phyloP scores from a whole-genome alignment of 495 filamentous ascomycete genomes.

The Xylaria flabelliformis region DNA sequence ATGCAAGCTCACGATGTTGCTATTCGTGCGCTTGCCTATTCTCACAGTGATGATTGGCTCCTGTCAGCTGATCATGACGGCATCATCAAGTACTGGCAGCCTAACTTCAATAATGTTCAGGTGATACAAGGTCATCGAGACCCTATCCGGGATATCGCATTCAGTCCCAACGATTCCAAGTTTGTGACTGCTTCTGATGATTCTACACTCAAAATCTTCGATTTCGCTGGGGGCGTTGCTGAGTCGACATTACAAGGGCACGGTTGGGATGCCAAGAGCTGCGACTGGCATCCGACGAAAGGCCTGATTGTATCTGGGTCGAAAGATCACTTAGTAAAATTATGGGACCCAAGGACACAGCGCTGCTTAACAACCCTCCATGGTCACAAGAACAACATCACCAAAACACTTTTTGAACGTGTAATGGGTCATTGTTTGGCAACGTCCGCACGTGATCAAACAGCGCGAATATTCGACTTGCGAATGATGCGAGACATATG shows the following conservation, averaged over 20 bases:
- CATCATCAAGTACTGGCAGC: conserved; percentile 97
- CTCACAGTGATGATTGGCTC: conserved; percentile 95
- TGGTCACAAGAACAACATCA: conserved; percentile 97
- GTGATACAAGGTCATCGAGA: conserved; percentile 89
- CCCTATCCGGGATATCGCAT: conserved; percentile 89
- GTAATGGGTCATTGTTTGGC: conserved; percentile 83
- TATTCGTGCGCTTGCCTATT: conserved; percentile 86
- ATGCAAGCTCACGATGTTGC: conserved; percentile 97
- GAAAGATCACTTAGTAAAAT: conserved; percentile 95
- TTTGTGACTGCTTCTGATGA: conserved; percentile 97
- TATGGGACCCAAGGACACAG: conserved; percentile 94
- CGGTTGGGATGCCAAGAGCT: conserved; percentile 94
- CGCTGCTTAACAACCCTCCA: conserved; percentile 91
- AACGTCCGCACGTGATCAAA: conserved; percentile 90
- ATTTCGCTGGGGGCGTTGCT: conserved; percentile 85
- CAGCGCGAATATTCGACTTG: conserved; percentile 89
- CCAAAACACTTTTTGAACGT: conserved; percentile 84
- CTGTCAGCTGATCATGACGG: conserved; percentile 95
- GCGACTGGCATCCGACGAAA: conserved; percentile 97
- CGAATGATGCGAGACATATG: conserved; percentile 98
- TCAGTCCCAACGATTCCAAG: conserved; percentile 90
- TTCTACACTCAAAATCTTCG: conserved; percentile 89
- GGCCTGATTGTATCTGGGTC: conserved; percentile 94
- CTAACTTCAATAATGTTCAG: conserved; percentile 99
- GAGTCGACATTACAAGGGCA: conserved; percentile 86